Evolutionary conservation across 2,329 filamentous ascomycete genomes (phyloP).

Genomic region (Periglandula ipomoeae): DNA sequence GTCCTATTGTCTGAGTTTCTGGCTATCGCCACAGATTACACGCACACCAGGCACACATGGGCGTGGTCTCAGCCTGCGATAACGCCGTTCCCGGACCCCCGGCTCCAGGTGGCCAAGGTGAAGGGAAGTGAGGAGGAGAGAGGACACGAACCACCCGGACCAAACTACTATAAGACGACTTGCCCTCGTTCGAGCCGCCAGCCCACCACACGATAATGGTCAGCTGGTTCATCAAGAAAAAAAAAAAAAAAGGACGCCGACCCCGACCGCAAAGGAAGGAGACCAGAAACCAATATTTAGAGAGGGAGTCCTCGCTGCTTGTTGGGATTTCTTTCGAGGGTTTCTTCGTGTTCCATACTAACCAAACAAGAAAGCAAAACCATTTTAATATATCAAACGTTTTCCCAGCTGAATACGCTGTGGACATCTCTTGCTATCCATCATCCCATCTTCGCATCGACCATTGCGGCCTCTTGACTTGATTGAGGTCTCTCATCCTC

Average conservation of each 20-base stretch:
- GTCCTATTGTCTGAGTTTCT: not conserved
- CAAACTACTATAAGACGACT: constrained; percentile 4
- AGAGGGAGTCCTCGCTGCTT: constrained; percentile 2
- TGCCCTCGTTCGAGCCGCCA: not conserved
- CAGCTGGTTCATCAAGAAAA: constrained; percentile 2
- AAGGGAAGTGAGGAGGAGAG: not conserved
- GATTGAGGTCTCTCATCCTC: not conserved
- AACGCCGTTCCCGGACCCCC: constrained; percentile 9
- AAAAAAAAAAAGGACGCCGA: not conserved
- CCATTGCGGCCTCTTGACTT: not conserved
- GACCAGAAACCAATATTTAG: constrained; percentile 1
- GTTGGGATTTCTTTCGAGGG: not conserved
- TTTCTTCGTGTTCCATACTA: constrained; percentile 3
- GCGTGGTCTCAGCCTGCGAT: not conserved
- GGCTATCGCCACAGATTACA: not conserved
- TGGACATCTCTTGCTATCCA: constrained; percentile 1
- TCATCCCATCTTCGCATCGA: not conserved
- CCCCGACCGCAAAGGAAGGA: constrained; percentile 1
- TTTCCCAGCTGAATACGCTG: constrained; percentile 6
- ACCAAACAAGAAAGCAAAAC: not conserved
- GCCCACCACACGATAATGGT: not conserved
- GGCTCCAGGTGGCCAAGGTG: not conserved
- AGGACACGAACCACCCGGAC: not conserved
- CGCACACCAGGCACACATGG: not conserved
- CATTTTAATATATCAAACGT: constrained; percentile 7